A percentile compares a stretch with the other conserved stretches of the same genome.
Conservation (phyloP, 2,329 filamentous ascomycete species). For the Talaromyces piceae region DNA sequence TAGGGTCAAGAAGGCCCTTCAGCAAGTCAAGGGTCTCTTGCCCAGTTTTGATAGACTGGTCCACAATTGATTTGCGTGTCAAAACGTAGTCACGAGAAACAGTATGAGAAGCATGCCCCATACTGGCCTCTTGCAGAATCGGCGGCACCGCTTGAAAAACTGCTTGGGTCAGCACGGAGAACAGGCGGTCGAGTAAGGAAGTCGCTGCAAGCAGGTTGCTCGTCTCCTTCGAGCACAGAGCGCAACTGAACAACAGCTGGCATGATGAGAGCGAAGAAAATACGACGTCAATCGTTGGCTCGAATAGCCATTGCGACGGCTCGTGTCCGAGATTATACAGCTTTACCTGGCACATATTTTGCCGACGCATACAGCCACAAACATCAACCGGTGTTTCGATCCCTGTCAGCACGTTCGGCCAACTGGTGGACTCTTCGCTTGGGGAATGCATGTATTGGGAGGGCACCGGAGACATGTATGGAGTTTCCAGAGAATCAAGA, state of each 20-base stretch:
- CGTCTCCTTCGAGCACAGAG: slow-evolving; percentile 23
- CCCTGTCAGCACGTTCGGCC: slow-evolving; percentile 13
- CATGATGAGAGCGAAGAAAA: slow-evolving; percentile 23
- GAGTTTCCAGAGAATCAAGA: slow-evolving; percentile 1
- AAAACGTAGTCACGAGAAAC: neutral
- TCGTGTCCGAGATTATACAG: slow-evolving; percentile 22
- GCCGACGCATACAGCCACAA: slow-evolving; percentile 23
- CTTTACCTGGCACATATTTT: slow-evolving; percentile 24
- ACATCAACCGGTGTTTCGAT: slow-evolving; percentile 8
- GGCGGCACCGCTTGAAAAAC: slow-evolving; percentile 9
- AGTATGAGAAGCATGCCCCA: neutral
- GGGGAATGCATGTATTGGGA: slow-evolving; percentile 22
- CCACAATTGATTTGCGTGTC: neutral
- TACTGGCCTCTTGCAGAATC: neutral
- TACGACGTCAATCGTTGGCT: slow-evolving; percentile 26
- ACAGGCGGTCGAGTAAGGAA: slow-evolving; percentile 23
- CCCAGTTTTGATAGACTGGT: neutral
- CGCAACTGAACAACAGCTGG: slow-evolving; percentile 24
- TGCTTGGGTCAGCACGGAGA: slow-evolving; percentile 27
- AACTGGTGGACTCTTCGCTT: slow-evolving; percentile 16
- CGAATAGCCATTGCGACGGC: slow-evolving; percentile 20
- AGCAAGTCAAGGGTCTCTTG: neutral
- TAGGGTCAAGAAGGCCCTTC: neutral
- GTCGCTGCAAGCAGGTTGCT: slow-evolving; percentile 22
- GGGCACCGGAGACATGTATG: slow-evolving; percentile 16